These are phyloP conservation scores for Spergularia bocconei DNA, from an alignment of 148 eudicot genomes.

Conservation along the genomic window DNA sequence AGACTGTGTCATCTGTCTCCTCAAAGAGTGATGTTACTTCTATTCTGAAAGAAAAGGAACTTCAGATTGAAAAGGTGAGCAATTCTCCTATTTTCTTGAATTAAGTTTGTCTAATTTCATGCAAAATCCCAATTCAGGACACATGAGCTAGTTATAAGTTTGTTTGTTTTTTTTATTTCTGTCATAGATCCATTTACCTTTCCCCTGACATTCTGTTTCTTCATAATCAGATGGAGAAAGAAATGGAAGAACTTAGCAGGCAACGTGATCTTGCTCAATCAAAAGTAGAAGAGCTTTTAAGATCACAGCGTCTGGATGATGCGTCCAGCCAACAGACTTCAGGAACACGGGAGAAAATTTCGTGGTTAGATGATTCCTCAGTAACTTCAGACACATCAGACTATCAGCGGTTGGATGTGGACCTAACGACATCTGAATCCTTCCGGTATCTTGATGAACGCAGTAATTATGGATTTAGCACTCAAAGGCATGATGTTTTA, in stretches of 20 bases:
- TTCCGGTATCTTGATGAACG: slow-evolving; percentile 36
- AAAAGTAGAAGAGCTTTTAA: slow-evolving; percentile 54
- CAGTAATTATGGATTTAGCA: slow-evolving; percentile 24
- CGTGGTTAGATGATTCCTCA: slow-evolving; percentile 61
- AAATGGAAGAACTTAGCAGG: slow-evolving; percentile 68
- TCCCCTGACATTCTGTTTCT: not conserved
- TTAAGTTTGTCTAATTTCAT: not conserved
- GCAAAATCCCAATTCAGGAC: not conserved
- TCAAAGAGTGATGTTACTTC: slow-evolving; percentile 39
- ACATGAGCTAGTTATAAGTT: not conserved
- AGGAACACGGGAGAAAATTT: slow-evolving; percentile 35
- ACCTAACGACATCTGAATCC: slow-evolving; percentile 38
- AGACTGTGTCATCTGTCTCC: slow-evolving; percentile 36
- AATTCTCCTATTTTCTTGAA: not conserved
- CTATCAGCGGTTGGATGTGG: slow-evolving; percentile 47
- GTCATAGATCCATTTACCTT: not conserved
- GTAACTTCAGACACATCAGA: slow-evolving; percentile 62
- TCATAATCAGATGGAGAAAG: slow-evolving; percentile 66
- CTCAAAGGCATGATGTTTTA: slow-evolving; percentile 31
- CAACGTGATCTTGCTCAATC: slow-evolving; percentile 81
- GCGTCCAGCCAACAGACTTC: slow-evolving; percentile 19
- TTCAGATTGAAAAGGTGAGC: slow-evolving; percentile 77
- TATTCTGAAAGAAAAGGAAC: slow-evolving; percentile 63
- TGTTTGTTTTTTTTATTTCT: not conserved
- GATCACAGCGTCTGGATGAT: slow-evolving; percentile 41